A percentile compares a stretch with the other conserved stretches of the same genome.
These are phyloP conservation scores for Paraphaeosphaeria sporulosa DNA, from an alignment of 2,329 filamentous ascomycete genomes.

Conservation along the genomic window DNA sequence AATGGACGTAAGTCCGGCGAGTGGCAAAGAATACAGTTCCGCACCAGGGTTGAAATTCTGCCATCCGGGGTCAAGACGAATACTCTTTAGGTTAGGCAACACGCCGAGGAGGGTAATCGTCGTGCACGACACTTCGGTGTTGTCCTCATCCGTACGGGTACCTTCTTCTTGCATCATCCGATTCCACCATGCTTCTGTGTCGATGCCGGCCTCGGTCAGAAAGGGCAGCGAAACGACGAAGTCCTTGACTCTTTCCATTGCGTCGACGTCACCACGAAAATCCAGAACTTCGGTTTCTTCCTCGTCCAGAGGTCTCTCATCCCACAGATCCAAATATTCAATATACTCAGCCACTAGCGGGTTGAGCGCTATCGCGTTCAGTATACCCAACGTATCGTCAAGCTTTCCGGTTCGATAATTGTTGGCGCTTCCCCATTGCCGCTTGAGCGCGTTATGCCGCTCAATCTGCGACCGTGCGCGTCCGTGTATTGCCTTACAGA, in stretches of 20 bases:
- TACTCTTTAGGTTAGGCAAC: constrained; percentile 39
- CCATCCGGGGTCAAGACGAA: constrained; percentile 40
- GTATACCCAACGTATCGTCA: constrained; percentile 31
- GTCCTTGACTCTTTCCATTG: constrained; percentile 30
- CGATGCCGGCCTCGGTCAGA: constrained; percentile 12
- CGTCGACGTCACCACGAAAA: constrained; percentile 30
- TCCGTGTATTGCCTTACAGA: constrained; percentile 38
- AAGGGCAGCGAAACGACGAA: constrained; percentile 24
- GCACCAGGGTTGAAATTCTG: constrained; percentile 23
- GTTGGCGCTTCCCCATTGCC: constrained; percentile 32
- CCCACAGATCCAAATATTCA: constrained; percentile 36
- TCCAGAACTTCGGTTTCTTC: constrained; percentile 9
- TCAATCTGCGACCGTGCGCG: constrained; percentile 36
- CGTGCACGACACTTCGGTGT: constrained; percentile 29
- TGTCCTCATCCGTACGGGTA: constrained; percentile 16
- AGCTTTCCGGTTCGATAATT: constrained; percentile 23
- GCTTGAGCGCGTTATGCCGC: constrained; percentile 37
- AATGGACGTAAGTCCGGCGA: constrained; percentile 12
- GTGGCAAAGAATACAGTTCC: constrained; percentile 6
- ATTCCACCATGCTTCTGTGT: constrained; percentile 38
- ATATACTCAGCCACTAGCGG: constrained; percentile 42
- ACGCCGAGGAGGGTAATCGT: constrained; percentile 35
- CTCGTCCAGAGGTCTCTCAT: constrained; percentile 19
- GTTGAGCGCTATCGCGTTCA: constrained; percentile 36
- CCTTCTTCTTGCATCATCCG: constrained; percentile 34